Evolutionary conservation across 2,329 filamentous ascomycete genomes (phyloP).

Genomic region (Diplodia seriata): DNA sequence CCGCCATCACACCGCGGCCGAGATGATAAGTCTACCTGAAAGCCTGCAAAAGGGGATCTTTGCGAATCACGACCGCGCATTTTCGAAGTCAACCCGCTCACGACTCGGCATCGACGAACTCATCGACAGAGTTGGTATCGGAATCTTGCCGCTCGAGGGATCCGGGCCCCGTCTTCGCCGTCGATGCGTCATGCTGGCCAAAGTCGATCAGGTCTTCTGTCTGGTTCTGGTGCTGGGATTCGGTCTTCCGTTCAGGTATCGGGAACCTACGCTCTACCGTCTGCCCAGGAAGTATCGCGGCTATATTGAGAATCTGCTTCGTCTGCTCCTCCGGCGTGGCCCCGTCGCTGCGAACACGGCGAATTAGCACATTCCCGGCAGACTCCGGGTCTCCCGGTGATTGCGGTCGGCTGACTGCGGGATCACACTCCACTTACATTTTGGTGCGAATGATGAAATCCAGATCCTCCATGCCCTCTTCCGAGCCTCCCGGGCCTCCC

Average conservation of each 20-base stretch:
- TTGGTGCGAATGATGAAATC: constrained; percentile 94
- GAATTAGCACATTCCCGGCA: constrained; percentile 19
- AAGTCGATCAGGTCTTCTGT: constrained; percentile 64
- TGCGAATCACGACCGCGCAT: background rate
- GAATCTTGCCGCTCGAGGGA: constrained; percentile 49
- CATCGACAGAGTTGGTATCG: constrained; percentile 53
- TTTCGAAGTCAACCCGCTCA: constrained; percentile 35
- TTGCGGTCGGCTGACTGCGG: background rate
- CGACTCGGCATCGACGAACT: constrained; percentile 57
- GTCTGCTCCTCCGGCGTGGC: constrained; percentile 71
- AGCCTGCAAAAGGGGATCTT: constrained; percentile 19
- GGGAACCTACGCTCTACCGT: constrained; percentile 56
- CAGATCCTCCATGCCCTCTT: constrained; percentile 85
- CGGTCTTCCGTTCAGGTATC: constrained; percentile 60
- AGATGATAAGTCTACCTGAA: constrained; percentile 27
- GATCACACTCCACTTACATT: constrained; percentile 65
- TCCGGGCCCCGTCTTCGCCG: background rate
- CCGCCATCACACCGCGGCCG: background rate
- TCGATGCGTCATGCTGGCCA: constrained; percentile 52
- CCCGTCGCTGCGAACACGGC: constrained; percentile 59
- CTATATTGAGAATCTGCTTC: constrained; percentile 85
- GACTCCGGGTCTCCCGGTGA: background rate
- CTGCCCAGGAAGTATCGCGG: constrained; percentile 83
- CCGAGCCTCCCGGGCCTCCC: constrained; percentile 71
- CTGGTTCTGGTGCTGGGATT: constrained; percentile 35